Evolutionary conservation across 148 eudicot genomes (phyloP).

Genomic region (Persicaria tinctoria): DNA sequence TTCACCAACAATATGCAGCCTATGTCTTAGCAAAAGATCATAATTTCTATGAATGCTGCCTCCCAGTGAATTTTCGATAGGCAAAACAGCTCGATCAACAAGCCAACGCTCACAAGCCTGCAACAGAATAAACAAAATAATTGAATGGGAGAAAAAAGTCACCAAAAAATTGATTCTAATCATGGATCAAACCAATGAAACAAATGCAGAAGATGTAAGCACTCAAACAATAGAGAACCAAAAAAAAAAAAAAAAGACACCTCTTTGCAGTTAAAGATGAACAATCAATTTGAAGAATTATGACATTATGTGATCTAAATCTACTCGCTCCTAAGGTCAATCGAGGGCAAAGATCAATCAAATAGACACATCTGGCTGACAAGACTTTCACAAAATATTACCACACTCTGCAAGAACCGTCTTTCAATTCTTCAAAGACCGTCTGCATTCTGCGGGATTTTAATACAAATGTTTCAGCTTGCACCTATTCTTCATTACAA

Average conservation of each 20-base stretch:
- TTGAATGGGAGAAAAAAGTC: background rate
- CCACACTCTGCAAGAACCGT: background rate
- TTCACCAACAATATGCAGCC: constrained; percentile 87
- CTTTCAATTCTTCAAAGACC: background rate
- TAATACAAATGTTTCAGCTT: background rate
- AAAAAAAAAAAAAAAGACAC: background rate
- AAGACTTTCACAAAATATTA: background rate
- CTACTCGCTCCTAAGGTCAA: background rate
- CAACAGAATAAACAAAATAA: background rate
- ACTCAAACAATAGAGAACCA: background rate
- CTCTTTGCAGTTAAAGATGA: background rate
- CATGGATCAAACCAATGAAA: background rate
- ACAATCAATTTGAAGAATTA: background rate
- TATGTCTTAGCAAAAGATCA: constrained; percentile 74
- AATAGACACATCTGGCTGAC: background rate
- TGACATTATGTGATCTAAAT: background rate
- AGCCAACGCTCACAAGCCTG: constrained; percentile 80
- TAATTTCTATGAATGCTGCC: constrained; percentile 91
- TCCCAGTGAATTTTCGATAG: constrained; percentile 85
- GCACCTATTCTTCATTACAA: background rate
- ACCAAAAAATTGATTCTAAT: background rate
- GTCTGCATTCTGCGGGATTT: too few species aligned
- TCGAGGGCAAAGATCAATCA: background rate
- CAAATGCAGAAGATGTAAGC: background rate
- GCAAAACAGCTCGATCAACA: constrained; percentile 87